A percentile compares a stretch with the other conserved stretches of the same genome.
These are phyloP conservation scores for Penstemon davidsonii DNA, from an alignment of 257 asterid genomes.

Conservation along the genomic window DNA sequence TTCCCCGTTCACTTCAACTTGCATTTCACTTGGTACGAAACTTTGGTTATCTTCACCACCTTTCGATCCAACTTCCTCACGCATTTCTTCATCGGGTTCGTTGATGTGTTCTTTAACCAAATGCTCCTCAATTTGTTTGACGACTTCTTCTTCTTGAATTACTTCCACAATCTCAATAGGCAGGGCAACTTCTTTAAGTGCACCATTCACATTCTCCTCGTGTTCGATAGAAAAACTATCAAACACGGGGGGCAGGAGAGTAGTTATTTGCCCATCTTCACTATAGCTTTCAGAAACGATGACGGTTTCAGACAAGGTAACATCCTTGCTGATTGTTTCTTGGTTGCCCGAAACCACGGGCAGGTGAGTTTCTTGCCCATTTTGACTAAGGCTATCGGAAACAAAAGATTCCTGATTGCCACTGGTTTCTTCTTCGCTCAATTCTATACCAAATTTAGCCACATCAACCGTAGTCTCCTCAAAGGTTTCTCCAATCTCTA, in stretches of 20 bases:
- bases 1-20: constrained; percentile 14
- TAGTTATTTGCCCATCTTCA: constrained; percentile 12
- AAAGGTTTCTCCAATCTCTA: background rate
- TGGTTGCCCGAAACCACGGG: constrained; percentile 14
- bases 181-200: constrained; percentile 2
- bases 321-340: constrained; percentile 1
- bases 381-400: background rate
- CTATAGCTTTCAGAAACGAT: constrained; percentile 8
- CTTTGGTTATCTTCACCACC: constrained; percentile 10
- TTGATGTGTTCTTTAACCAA: constrained; percentile 19
- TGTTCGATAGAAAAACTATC: background rate
- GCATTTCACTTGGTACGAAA: background rate
- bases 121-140: constrained; percentile 3
- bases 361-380: background rate
- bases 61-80: constrained; percentile 14
- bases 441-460: background rate
- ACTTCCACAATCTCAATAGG: constrained; percentile 19
- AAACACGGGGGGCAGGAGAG: background rate
- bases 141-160: constrained; percentile 18
- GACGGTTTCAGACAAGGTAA: background rate
- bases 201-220: background rate
- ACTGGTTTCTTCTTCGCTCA: background rate
- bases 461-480: background rate
- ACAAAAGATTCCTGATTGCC: background rate
- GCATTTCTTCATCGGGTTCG: constrained; percentile 14